Conservation (phyloP, 768 basidiomycete genomes). For the Infundibulicybe gibba region DNA sequence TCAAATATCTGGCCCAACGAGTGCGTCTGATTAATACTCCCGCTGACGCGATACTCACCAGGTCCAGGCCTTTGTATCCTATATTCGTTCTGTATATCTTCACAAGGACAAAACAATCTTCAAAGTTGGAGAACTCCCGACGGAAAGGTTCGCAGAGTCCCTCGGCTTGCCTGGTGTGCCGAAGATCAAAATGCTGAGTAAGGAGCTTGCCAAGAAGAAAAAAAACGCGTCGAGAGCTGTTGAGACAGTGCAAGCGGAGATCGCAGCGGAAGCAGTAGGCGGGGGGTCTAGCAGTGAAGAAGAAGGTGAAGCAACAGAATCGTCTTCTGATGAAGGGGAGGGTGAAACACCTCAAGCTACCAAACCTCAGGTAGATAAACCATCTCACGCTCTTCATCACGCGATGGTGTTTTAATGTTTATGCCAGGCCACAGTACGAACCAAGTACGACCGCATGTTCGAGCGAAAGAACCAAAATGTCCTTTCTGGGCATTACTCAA, state of each 20-base stretch:
- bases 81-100: conserved; percentile 86
- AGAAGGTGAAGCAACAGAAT: conserved; percentile 20
- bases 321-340: conserved; percentile 3
- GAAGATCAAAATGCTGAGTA: conserved; percentile 84
- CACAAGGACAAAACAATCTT: conserved; percentile 95
- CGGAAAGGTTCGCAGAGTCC: conserved; percentile 81
- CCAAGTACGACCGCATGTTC: conserved; percentile 98
- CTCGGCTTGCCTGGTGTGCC: conserved; percentile 93
- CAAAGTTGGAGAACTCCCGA: conserved; percentile 78
- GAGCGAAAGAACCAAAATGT: conserved; percentile 93
- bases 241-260: conserved; percentile 16
- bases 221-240: conserved; percentile 67
- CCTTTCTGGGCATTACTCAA: conserved; percentile 85
- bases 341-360: conserved; percentile 14
- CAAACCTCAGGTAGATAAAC: conserved; percentile 34
- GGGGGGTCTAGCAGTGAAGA: conserved; percentile 15
- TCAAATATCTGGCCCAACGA: conserved; percentile 94
- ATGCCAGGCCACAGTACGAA: conserved; percentile 51
- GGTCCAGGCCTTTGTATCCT: conserved; percentile 88
- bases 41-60: conserved; percentile 1
- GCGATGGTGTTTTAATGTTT: background rate
- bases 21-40: conserved; percentile 34
- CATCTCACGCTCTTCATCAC: background rate
- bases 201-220: conserved; percentile 64
- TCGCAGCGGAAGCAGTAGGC: conserved; percentile 11